phyloP scores from a whole-genome alignment of 225 moss, liverwort and hornwort species.

The Neckera pumila region DNA sequence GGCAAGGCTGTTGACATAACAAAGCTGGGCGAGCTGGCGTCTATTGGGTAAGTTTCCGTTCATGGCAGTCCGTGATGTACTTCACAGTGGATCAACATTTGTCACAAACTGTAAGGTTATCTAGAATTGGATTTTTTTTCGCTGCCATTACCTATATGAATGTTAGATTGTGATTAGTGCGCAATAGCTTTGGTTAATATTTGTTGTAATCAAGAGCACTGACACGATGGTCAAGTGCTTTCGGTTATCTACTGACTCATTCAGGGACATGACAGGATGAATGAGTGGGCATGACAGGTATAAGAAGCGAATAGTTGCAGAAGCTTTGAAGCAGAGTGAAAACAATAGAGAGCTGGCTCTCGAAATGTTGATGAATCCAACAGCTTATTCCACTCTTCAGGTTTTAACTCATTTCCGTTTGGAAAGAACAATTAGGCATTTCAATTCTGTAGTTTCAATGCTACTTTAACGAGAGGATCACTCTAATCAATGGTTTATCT shows the following conservation, averaged over 20 bases:
- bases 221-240: slow-evolving; percentile 23
- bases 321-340: slow-evolving; percentile 81
- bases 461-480: not conserved
- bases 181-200: not conserved
- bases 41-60: slow-evolving; percentile 55
- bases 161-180: not conserved
- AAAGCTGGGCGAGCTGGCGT: slow-evolving; percentile 58
- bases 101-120: not conserved
- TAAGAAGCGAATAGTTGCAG: slow-evolving; percentile 57
- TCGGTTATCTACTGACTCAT: slow-evolving; percentile 24
- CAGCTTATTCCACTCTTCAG: slow-evolving; percentile 63
- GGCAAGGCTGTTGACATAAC: slow-evolving; percentile 78
- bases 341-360: slow-evolving; percentile 72
- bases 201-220: slow-evolving; percentile 12
- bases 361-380: slow-evolving; percentile 78
- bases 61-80: not conserved
- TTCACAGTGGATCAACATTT: not conserved
- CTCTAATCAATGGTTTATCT: not conserved
- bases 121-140: not conserved
- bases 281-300: slow-evolving; percentile 75
- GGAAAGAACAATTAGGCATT: not conserved
- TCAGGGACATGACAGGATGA: slow-evolving; percentile 38
- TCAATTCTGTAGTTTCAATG: not conserved
- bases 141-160: not conserved
- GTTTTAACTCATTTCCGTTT: slow-evolving; percentile 8